Base-by-base conservation (phyloP, 164 flowering plant species). In the Santalum album region DNA sequence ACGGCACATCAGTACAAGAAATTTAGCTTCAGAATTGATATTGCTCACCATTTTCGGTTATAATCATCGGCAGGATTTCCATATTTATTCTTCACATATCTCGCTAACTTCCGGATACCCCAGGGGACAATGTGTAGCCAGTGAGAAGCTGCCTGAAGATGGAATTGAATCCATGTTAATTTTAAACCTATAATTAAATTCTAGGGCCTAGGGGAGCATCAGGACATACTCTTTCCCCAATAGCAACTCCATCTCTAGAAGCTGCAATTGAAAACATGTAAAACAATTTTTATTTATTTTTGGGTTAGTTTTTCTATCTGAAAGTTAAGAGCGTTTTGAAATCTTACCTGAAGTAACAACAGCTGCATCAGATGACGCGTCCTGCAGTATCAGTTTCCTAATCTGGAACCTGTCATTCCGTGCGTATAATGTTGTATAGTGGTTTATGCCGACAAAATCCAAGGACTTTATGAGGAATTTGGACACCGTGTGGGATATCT, bases 111-210 rank as follows among this genome's bases (percentile, higher is more conserved):
- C 22, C 84, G 62, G 36, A 87, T 71, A 11, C 98, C 98, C 91
- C 95, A 82, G 1, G 96, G 98, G 18, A 90, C 98, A 18, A 90
- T 83, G 58, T 67, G 79, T 49, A 90, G 71, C 98, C 98, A 87
- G 26, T 61, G 27, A 1, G 98, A 90, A 49, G 86, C 90, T 62
- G 89, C 89, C 88, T 82, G 68, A 58, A 18, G 47, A 57, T 26
- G 55, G 61, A 57, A 10, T 51, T 50, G 11, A 42, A 35, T 18
- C 24, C 0, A 17, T n/a, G 16, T 38, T 23, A 39, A 18, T 32
- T 23, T 22, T 24, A 43, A 58, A 49, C 2, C 21, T 18, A n/a
- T 35, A 15, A 29, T 22, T 19, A 23, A 60, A 53, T 56, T 23
- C 12, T 53, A 36, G 42, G 53, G 12, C 24, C 25, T 14, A 38